Base-by-base conservation (phyloP, 192 early-diverging fungal species). In the Entomortierella chlamydospora region DNA sequence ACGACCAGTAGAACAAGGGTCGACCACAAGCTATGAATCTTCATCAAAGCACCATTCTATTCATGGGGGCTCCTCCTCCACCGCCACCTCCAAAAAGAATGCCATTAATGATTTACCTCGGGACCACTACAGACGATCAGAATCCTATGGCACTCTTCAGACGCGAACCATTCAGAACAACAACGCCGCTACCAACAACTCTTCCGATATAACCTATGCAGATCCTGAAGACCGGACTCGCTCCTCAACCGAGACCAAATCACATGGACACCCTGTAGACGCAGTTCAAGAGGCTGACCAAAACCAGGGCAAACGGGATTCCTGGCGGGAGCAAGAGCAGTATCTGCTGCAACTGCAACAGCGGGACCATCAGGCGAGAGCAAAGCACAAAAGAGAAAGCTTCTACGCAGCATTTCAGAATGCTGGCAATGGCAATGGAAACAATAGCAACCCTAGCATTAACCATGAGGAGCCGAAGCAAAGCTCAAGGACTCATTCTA, bases 271-370 rank as follows among this genome's bases (percentile, higher is more conserved):
- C 13, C 10, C 50, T 15, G 20, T 34, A 25, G 69, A 71, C 34
- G n/a, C 26, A 4, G 8, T 28, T 47, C 23, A 17, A 13, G 50
- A 10, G 8, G 22, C 51, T 7, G 72, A 74, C 4, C 39, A 47
- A 34, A 37, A 55, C 2, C 57, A 29, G 13, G 57, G 41, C 57
- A 58, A 58, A 25, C 61, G 76, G 34, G 76, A 79, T 41, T 79
- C 76, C 37, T 79, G 76, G 76, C 37, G 76, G 13, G 76, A 79
- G 57, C 76, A 79, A 43, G 76, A 79, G 29, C 76, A 79, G 43
- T 79, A 39, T 31, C 58, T 79, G 11, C 51, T 79, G 29, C 76
- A 79, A 15, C 51, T 79, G 2, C 76, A 79, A 50, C 76, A 79
- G 43, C 67, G 68, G 18, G 76, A 79, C 54, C 68, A 79, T 29